Percentiles rank a stretch among this genome's conserved stretches.
Evolutionary conservation across 73 alveolate species (phyloP).

Genomic region (Effrenium voratum): DNA sequence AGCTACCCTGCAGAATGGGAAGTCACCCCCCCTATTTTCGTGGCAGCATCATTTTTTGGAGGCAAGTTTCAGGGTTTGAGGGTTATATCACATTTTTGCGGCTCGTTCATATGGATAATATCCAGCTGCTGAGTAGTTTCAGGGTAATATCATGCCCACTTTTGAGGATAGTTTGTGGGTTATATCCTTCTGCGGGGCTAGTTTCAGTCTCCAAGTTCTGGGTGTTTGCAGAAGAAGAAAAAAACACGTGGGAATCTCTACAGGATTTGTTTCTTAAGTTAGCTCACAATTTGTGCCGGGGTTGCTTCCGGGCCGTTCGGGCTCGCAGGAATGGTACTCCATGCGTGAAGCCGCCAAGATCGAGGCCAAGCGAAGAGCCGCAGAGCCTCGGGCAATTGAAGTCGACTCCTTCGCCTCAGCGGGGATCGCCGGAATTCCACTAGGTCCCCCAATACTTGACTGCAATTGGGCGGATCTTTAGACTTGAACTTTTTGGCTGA

Average conservation of each 20-base stretch:
- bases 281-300: neutral
- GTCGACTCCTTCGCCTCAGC: too few relatives aligned
- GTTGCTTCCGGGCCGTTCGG: neutral
- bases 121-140: neutral
- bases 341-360: conserved; percentile 93
- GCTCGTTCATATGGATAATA: neutral
- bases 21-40: neutral
- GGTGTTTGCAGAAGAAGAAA: neutral
- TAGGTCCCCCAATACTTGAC: too few relatives aligned
- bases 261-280: too few relatives aligned
- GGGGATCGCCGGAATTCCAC: too few relatives aligned
- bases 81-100: too few relatives aligned
- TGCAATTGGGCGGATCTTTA: too few relatives aligned
- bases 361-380: conserved; percentile 74
- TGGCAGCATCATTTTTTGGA: neutral
- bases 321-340: conserved; percentile 88
- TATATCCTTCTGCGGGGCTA: neutral
- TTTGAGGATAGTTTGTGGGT: neutral
- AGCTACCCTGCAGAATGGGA: too few relatives aligned
- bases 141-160: neutral
- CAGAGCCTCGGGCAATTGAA: conserved; percentile 25
- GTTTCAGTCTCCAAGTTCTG: neutral
- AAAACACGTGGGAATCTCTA: too few relatives aligned
- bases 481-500: too few relatives aligned
- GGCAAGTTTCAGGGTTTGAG: neutral